Percentiles rank a stretch among this genome's conserved stretches.
These are phyloP conservation scores for Pseudopithomyces chartarum DNA, from an alignment of 2,329 filamentous ascomycete genomes.

Conservation along the genomic window DNA sequence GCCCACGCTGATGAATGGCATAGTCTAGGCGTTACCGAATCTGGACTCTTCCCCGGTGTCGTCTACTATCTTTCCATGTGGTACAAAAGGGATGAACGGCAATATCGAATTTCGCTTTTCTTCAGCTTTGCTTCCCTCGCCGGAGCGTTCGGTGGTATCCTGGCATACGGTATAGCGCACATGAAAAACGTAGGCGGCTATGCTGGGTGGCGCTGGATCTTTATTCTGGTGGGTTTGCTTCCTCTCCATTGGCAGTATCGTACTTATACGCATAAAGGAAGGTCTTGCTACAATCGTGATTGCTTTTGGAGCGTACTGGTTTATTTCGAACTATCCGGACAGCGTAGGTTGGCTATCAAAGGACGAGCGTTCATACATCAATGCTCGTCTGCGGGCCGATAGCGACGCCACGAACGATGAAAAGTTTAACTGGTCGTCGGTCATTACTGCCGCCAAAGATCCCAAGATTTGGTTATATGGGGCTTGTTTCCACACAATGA, in stretches of 20 bases:
- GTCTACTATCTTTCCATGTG: conserved; percentile 66
- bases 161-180: conserved; percentile 65
- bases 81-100: conserved; percentile 65
- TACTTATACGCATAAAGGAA: conserved; percentile 31
- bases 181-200: conserved; percentile 60
- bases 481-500: conserved; percentile 73
- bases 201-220: conserved; percentile 49
- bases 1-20: conserved; percentile 4
- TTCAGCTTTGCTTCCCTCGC: conserved; percentile 63
- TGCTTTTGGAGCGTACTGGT: conserved; percentile 52
- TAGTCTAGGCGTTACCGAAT: conserved; percentile 42
- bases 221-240: conserved; percentile 39
- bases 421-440: conserved; percentile 69
- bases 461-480: conserved; percentile 63
- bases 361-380: conserved; percentile 60
- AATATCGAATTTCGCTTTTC: conserved; percentile 64
- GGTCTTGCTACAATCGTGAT: conserved; percentile 44
- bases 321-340: conserved; percentile 70
- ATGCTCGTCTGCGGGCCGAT: conserved; percentile 67
- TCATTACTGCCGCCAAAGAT: conserved; percentile 62
- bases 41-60: conserved; percentile 45
- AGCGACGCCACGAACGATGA: conserved; percentile 73
- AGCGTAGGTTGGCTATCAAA: conserved; percentile 63
- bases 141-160: conserved; percentile 65
- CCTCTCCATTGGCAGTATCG: not conserved